Conservation (phyloP, 23 red algal species). For the Gracilaria gracilis region DNA sequence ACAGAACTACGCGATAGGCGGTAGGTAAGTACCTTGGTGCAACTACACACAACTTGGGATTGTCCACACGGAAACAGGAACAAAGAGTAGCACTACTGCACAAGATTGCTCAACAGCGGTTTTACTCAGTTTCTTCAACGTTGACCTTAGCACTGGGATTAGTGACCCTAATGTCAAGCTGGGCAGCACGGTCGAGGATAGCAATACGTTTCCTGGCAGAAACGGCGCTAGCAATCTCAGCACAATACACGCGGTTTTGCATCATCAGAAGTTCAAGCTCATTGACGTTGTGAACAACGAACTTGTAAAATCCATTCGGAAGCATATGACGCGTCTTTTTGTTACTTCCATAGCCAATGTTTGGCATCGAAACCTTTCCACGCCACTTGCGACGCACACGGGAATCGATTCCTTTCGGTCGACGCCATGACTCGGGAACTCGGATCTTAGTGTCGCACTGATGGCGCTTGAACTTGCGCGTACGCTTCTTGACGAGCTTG, state of each 20-base stretch:
- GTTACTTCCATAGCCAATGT: slow-evolving; percentile 94
- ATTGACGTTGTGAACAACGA: slow-evolving; percentile 89
- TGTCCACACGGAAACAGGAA: background rate
- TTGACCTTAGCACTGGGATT: slow-evolving; percentile 83
- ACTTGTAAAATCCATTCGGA: slow-evolving; percentile 97
- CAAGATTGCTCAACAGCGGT: background rate
- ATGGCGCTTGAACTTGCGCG: slow-evolving; percentile 91
- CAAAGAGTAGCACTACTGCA: slow-evolving; percentile 3
- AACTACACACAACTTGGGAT: no score
- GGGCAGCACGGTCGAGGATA: slow-evolving; percentile 88
- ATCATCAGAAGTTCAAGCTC: slow-evolving; percentile 95
- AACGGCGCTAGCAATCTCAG: slow-evolving; percentile 90
- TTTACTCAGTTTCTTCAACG: slow-evolving; percentile 83
- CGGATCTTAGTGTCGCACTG: slow-evolving; percentile 90
- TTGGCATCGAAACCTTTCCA: slow-evolving; percentile 95
- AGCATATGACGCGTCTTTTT: slow-evolving; percentile 94
- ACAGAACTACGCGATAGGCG: no score
- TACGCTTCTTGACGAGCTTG: slow-evolving; percentile 97
- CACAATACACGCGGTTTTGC: slow-evolving; percentile 89
- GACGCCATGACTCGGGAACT: slow-evolving; percentile 91
- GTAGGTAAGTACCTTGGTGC: no score
- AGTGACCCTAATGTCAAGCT: slow-evolving; percentile 90
- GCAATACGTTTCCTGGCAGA: slow-evolving; percentile 85
- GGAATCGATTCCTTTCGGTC: slow-evolving; percentile 98
- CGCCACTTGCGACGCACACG: slow-evolving; percentile 90